Evolutionary conservation across 805 yeast species (phyloP).

Genomic region (Candida rishiriensis): DNA sequence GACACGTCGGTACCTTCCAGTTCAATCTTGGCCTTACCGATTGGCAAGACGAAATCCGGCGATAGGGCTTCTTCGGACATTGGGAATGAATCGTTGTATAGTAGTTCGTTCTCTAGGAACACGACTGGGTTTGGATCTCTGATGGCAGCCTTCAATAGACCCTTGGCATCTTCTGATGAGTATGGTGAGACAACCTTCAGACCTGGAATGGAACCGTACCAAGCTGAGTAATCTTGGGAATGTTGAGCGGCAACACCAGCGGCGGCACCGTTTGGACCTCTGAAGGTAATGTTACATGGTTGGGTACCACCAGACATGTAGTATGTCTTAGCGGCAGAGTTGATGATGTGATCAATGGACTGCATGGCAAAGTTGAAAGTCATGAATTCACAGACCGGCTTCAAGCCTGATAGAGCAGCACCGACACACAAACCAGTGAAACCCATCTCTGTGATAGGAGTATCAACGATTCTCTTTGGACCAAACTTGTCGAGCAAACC

Average conservation of each 20-base stretch:
- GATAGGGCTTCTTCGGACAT: conserved; percentile 85
- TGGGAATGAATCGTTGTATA: conserved; percentile 89
- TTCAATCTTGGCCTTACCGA: conserved; percentile 95
- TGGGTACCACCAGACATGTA: conserved; percentile 99
- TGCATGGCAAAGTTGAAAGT: conserved; percentile 99
- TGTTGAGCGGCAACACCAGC: conserved; percentile 99
- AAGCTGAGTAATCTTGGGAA: conserved; percentile 94
- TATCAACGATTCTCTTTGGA: conserved; percentile 87
- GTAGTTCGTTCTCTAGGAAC: conserved; percentile 90
- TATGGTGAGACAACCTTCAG: conserved; percentile 94
- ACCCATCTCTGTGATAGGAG: conserved; percentile 99
- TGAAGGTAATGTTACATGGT: conserved; percentile 93
- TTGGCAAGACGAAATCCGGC: conserved; percentile 86
- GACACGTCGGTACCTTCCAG: conserved; percentile 88
- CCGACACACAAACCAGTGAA: conserved; percentile 94
- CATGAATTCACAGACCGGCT: conserved; percentile 98
- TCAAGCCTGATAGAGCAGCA: conserved; percentile 92
- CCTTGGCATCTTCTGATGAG: conserved; percentile 94
- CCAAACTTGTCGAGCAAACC: conserved; percentile 95
- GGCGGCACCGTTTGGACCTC: conserved; percentile 99
- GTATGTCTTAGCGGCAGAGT: conserved; percentile 97
- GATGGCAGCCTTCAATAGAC: conserved; percentile 91
- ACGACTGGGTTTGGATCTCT: conserved; percentile 99
- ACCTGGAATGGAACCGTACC: conserved; percentile 99
- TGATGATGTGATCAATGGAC: conserved; percentile 96